Evolutionary conservation across 805 yeast genomes (phyloP).

Genomic region (Sugiyamaella smithiae): DNA sequence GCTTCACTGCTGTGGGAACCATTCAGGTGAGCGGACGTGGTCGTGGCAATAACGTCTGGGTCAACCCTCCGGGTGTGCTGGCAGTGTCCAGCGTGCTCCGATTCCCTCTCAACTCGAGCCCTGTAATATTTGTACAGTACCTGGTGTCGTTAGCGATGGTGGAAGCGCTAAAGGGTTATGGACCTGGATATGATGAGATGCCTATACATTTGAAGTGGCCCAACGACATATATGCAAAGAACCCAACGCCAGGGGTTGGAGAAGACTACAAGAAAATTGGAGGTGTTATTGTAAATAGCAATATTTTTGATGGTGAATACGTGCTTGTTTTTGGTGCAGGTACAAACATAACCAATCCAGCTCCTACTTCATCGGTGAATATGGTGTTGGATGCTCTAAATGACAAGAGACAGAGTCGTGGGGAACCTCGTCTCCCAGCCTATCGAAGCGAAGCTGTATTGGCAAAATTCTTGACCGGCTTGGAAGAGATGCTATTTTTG

Average conservation of each 20-base stretch:
- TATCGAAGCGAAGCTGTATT: constrained; percentile 49
- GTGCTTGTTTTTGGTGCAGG: constrained; percentile 83
- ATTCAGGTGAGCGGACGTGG: constrained; percentile 91
- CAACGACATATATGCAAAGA: constrained; percentile 77
- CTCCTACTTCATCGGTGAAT: constrained; percentile 90
- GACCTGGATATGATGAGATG: constrained; percentile 63
- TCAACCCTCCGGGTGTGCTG: constrained; percentile 87
- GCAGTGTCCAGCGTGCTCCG: constrained; percentile 73
- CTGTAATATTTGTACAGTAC: constrained; percentile 83
- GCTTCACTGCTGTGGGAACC: constrained; percentile 66
- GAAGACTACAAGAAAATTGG: constrained; percentile 63
- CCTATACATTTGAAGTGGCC: constrained; percentile 95
- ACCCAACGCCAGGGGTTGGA: constrained; percentile 43
- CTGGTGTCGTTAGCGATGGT: constrained; percentile 78
- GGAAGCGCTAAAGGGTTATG: constrained; percentile 66
- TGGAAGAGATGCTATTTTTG: constrained; percentile 52
- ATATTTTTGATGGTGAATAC: constrained; percentile 56
- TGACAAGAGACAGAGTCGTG: constrained; percentile 42
- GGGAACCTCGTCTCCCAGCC: constrained; percentile 45
- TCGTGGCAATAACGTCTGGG: constrained; percentile 93
- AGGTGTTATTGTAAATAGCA: constrained; percentile 83
- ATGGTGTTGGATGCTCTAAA: constrained; percentile 63
- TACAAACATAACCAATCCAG: constrained; percentile 74
- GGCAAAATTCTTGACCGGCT: constrained; percentile 64
- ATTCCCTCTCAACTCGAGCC: constrained; percentile 45